Percentiles rank a stretch among this genome's conserved stretches.
Evolutionary conservation across 2,329 filamentous ascomycete genomes (phyloP).

Genomic region (Trichoderma afroharzianum): DNA sequence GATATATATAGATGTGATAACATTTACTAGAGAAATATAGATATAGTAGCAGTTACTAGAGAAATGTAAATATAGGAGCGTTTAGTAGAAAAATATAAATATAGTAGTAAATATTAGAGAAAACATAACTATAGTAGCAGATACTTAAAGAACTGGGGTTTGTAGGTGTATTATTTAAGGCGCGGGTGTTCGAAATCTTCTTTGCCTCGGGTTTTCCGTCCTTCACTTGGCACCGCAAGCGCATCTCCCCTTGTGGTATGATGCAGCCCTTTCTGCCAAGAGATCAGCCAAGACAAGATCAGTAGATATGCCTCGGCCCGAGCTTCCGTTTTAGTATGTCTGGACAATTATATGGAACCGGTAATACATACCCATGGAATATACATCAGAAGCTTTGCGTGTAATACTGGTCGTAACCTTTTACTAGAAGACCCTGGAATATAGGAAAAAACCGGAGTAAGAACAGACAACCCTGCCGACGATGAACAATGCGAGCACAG

Average conservation of each 20-base stretch:
- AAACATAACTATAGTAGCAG: no score
- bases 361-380: background rate
- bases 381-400: background rate
- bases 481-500: background rate
- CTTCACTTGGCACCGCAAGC: background rate
- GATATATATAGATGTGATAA: no score
- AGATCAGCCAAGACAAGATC: background rate
- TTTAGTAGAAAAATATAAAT: no score
- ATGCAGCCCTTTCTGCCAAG: background rate
- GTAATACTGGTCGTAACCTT: background rate
- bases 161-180: no score
- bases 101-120: no score
- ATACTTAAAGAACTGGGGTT: no score
- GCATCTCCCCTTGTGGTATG: background rate
- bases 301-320: background rate
- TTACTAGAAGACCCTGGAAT: background rate
- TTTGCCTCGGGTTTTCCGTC: no score
- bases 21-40: no score
- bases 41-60: no score
- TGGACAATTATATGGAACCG: background rate
- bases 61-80: no score
- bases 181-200: no score
- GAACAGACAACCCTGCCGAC: background rate
- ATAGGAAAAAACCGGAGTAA: background rate
- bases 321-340: background rate